phyloP scores from a whole-genome alignment of 2,329 filamentous ascomycete species.

The Clarireedia homoeocarpa region DNA sequence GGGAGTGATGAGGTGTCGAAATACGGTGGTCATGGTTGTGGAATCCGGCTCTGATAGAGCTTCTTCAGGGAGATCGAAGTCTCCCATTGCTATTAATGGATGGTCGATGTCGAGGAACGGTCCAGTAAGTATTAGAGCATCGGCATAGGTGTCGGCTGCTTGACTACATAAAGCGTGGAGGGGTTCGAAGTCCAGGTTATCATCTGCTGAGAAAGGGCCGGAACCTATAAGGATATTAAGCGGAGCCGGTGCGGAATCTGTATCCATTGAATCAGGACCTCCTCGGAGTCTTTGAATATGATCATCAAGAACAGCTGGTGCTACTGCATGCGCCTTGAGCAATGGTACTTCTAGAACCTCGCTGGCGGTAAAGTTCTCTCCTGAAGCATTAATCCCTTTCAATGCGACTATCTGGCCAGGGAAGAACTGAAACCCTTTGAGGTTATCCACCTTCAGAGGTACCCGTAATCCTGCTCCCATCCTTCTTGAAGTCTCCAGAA shows the following conservation, averaged over 20 bases:
- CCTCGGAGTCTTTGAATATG: slow-evolving; percentile 63
- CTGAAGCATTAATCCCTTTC: slow-evolving; percentile 78
- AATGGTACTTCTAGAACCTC: slow-evolving; percentile 70
- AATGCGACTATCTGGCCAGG: slow-evolving; percentile 90
- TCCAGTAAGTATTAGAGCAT: slow-evolving; percentile 71
- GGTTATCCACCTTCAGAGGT: slow-evolving; percentile 64
- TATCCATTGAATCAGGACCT: slow-evolving; percentile 54
- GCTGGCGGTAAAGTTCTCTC: slow-evolving; percentile 71
- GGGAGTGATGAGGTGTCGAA: slow-evolving; percentile 70
- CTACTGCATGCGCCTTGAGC: slow-evolving; percentile 66
- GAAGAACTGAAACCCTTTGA: slow-evolving; percentile 75
- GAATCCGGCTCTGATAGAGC: slow-evolving; percentile 64
- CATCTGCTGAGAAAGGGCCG: slow-evolving; percentile 87
- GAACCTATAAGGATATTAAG: slow-evolving; percentile 71
- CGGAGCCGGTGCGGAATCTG: slow-evolving; percentile 52
- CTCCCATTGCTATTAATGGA: slow-evolving; percentile 72
- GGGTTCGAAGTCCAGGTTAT: slow-evolving; percentile 85
- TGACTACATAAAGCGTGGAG: slow-evolving; percentile 73
- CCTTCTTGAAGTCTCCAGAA: slow-evolving; percentile 80
- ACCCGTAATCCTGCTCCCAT: slow-evolving; percentile 77
- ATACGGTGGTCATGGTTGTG: slow-evolving; percentile 73
- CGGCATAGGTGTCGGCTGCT: slow-evolving; percentile 66
- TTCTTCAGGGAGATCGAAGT: slow-evolving; percentile 67
- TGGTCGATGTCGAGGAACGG: slow-evolving; percentile 92
- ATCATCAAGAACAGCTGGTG: slow-evolving; percentile 53